Conservation (phyloP, 1,139 yeast species). For the Pichia sp. region DNA sequence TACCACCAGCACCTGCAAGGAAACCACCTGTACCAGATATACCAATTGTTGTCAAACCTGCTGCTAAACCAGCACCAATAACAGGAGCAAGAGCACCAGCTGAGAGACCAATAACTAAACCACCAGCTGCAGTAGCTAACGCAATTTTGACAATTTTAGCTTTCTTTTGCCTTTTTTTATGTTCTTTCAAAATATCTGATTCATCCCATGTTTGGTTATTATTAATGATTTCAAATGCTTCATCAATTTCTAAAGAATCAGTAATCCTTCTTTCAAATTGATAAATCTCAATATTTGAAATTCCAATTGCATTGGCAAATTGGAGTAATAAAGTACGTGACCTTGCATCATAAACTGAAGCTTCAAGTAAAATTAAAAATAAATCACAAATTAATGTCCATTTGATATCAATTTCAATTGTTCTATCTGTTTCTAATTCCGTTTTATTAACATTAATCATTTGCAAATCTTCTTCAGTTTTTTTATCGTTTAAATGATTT, state of each 20-base stretch:
- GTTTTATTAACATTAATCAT: conserved; percentile 20
- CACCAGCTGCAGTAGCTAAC: conserved; percentile 95
- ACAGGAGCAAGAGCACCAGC: conserved; percentile 97
- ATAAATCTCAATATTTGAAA: conserved; percentile 58
- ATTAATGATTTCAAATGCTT: conserved; percentile 25
- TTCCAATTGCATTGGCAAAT: conserved; percentile 58
- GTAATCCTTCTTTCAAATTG: conserved; percentile 91
- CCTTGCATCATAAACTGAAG: conserved; percentile 84
- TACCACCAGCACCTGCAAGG: conserved; percentile 95
- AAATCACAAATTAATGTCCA: conserved; percentile 95
- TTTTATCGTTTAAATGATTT: conserved; percentile 16
- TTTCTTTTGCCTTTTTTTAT: conserved; percentile 56
- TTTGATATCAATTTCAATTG: conserved; percentile 64
- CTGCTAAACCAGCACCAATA: conserved; percentile 97
- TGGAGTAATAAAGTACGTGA: conserved; percentile 68
- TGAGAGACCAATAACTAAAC: conserved; percentile 86
- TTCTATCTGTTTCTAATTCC: conserved; percentile 21
- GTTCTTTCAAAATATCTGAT: conserved; percentile 54
- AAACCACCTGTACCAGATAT: conserved; percentile 88
- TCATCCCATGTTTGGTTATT: conserved; percentile 66
- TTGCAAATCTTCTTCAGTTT: conserved; percentile 15
- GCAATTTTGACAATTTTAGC: conserved; percentile 84
- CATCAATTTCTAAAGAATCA: conserved; percentile 71
- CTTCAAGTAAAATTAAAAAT: conserved; percentile 71
- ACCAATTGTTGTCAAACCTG: conserved; percentile 93